Conservation (phyloP, 2,329 filamentous ascomycete species). For the Neonectria ditissima region DNA sequence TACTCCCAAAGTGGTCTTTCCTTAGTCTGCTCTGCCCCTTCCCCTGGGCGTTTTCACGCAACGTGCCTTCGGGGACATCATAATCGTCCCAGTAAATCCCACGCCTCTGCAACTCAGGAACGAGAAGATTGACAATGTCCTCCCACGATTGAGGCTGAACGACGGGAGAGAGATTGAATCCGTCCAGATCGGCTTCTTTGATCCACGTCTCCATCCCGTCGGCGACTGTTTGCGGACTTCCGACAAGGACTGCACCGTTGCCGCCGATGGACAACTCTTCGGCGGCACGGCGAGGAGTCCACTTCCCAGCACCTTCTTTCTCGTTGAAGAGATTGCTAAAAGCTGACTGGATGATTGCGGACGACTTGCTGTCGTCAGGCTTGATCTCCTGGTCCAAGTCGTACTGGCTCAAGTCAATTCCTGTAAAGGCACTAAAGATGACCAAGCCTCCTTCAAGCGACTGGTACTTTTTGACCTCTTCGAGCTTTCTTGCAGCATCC, state of each 20-base stretch:
- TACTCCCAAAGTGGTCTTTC: conserved; percentile 10
- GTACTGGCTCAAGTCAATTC: conserved; percentile 25
- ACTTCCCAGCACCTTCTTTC: neutral
- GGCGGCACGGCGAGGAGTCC: conserved; percentile 8
- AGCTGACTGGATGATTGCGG: conserved; percentile 15
- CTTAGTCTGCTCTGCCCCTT: conserved; percentile 7
- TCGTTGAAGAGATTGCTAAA: conserved; percentile 22
- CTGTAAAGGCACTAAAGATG: conserved; percentile 29
- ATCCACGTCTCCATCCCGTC: conserved; percentile 26
- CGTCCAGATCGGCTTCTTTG: conserved; percentile 24
- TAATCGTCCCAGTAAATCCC: conserved; percentile 28
- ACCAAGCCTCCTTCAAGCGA: conserved; percentile 15
- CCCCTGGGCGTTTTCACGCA: conserved; percentile 18
- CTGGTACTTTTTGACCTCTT: conserved; percentile 13
- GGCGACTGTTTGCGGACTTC: conserved; percentile 22
- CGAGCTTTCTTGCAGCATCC: conserved; percentile 8
- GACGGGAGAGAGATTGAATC: conserved; percentile 26
- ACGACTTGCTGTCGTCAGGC: conserved; percentile 20
- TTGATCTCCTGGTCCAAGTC: conserved; percentile 23
- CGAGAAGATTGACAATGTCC: conserved; percentile 21
- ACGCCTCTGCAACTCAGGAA: conserved; percentile 20
- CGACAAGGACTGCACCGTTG: conserved; percentile 20
- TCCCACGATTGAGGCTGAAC: conserved; percentile 22
- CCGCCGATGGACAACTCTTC: conserved; percentile 19
- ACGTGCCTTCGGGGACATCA: conserved; percentile 16